Evolutionary conservation across 2,329 filamentous ascomycete species (phyloP).

Genomic region (Cladosporium sp.): DNA sequence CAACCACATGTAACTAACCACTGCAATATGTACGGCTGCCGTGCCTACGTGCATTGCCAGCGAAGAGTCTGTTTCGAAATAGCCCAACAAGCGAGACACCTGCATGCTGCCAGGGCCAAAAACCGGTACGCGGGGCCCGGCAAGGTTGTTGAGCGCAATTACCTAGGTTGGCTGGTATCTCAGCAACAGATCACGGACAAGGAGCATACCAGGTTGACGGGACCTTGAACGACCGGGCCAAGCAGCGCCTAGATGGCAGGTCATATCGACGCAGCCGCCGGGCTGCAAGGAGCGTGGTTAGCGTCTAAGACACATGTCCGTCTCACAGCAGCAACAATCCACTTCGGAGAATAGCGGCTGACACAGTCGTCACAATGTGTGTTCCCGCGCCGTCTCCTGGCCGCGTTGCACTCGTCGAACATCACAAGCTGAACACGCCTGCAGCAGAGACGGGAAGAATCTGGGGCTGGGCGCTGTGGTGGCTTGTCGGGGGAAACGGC

Average conservation of each 20-base stretch:
- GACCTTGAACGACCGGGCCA: constrained; percentile 2
- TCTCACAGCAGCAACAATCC: constrained; percentile 3
- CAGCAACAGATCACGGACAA: background rate
- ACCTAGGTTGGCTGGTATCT: background rate
- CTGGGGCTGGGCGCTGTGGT: background rate
- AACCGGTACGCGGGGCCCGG: constrained; percentile 4
- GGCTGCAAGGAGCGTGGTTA: constrained; percentile 1
- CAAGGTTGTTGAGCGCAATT: constrained; percentile 9
- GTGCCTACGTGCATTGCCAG: constrained; percentile 10
- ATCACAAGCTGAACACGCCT: background rate
- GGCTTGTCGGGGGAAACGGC: background rate
- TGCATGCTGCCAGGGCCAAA: constrained; percentile 9
- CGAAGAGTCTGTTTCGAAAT: constrained; percentile 15
- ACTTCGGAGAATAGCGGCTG: constrained; percentile 12
- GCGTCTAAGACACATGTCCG: constrained; percentile 3
- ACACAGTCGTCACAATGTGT: constrained; percentile 7
- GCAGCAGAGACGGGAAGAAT: background rate
- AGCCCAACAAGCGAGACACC: constrained; percentile 12
- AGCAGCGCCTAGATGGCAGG: background rate
- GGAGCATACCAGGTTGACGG: constrained; percentile 8
- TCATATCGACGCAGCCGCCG: background rate
- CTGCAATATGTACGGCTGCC: background rate
- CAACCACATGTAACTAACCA: no score
- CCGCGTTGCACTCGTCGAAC: background rate
- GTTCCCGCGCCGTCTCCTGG: background rate